phyloP scores from a whole-genome alignment of 805 yeast genomes.

The Ascoidea rubescens region DNA sequence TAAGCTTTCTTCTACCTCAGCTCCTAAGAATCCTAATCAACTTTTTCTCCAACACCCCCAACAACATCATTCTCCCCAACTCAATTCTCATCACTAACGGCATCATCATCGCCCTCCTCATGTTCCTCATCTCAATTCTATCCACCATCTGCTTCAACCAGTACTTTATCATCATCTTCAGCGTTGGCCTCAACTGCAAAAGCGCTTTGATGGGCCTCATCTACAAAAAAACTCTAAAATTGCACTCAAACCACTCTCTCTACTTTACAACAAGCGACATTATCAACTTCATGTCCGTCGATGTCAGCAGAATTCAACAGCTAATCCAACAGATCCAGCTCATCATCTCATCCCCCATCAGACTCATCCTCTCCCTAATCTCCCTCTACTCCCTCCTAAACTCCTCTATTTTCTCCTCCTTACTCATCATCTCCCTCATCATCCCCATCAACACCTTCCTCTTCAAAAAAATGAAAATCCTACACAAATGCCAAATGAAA shows the following conservation, averaged over 20 bases:
- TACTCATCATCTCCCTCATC: constrained; percentile 36
- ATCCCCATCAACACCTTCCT: constrained; percentile 41
- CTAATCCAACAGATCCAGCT: constrained; percentile 38
- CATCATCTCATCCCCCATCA: constrained; percentile 45
- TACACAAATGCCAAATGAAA: constrained; percentile 43
- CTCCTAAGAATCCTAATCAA: constrained; percentile 32
- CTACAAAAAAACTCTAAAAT: constrained; percentile 50
- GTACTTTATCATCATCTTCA: constrained; percentile 42
- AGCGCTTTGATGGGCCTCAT: constrained; percentile 55
- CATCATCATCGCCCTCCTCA: constrained; percentile 35
- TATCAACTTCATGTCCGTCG: constrained; percentile 69
- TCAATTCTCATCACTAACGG: constrained; percentile 42
- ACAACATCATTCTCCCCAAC: constrained; percentile 11
- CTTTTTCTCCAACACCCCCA: constrained; percentile 22
- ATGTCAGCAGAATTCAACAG: constrained; percentile 50
- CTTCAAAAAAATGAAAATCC: constrained; percentile 29
- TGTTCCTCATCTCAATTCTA: constrained; percentile 29
- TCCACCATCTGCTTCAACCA: constrained; percentile 58
- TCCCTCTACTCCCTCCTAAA: constrained; percentile 46
- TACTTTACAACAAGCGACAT: constrained; percentile 66
- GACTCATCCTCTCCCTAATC: constrained; percentile 34
- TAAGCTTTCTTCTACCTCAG: constrained; percentile 39
- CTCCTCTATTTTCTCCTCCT: constrained; percentile 39
- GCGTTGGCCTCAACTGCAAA: constrained; percentile 51
- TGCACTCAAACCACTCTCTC: constrained; percentile 51